Evolutionary conservation across 352 stramenopile species (phyloP).

Genomic region (Phytopythium litorale): DNA sequence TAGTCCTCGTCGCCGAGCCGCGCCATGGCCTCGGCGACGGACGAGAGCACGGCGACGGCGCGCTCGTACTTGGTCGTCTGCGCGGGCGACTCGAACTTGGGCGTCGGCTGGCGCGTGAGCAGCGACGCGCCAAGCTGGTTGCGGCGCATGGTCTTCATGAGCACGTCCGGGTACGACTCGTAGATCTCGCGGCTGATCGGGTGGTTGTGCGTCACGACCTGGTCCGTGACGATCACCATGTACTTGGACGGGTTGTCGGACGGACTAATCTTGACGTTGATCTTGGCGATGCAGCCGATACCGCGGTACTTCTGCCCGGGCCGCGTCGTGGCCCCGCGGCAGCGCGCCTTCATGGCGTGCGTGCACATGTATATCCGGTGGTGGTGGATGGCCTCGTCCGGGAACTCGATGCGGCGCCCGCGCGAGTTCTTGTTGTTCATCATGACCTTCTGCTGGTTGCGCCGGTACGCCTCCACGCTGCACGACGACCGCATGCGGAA

Average conservation of each 20-base stretch:
- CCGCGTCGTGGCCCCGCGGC: slow-evolving; percentile 67
- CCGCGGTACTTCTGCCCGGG: slow-evolving; percentile 79
- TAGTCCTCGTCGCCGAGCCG: slow-evolving; percentile 68
- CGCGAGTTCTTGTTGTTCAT: slow-evolving; percentile 86
- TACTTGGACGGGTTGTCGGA: slow-evolving; percentile 82
- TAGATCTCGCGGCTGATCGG: slow-evolving; percentile 83
- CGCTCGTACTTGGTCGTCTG: slow-evolving; percentile 83
- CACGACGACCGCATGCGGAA: slow-evolving; percentile 85
- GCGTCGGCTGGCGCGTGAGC: slow-evolving; percentile 56
- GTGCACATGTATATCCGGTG: slow-evolving; percentile 90
- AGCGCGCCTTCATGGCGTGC: slow-evolving; percentile 83
- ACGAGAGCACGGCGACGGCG: slow-evolving; percentile 53
- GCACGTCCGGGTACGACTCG: slow-evolving; percentile 78
- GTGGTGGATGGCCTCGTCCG: slow-evolving; percentile 77
- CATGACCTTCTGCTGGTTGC: slow-evolving; percentile 87
- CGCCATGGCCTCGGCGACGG: slow-evolving; percentile 72
- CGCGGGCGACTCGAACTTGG: slow-evolving; percentile 70
- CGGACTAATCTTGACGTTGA: slow-evolving; percentile 85
- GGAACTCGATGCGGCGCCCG: slow-evolving; percentile 74
- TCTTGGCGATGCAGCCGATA: slow-evolving; percentile 84
- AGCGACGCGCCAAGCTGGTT: slow-evolving; percentile 64
- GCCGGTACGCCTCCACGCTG: slow-evolving; percentile 76
- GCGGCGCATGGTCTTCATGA: slow-evolving; percentile 82
- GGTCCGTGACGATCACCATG: slow-evolving; percentile 85
- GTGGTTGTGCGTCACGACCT: slow-evolving; percentile 85